Conservation (phyloP, 768 basidiomycete genomes). For the Panus rudis region DNA sequence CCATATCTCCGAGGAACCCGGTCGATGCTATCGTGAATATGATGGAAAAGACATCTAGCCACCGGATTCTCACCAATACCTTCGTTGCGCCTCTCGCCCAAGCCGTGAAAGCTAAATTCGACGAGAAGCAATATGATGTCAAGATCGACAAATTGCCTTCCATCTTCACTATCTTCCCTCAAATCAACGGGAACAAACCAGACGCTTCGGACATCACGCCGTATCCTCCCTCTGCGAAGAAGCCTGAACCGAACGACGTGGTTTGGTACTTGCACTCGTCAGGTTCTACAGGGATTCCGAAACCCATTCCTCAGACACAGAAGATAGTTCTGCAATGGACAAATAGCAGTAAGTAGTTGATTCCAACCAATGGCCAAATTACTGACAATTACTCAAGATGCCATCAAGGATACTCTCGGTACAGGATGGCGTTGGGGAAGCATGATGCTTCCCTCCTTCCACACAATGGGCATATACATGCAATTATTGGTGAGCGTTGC, state of each 20-base stretch:
- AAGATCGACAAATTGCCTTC: constrained; percentile 7
- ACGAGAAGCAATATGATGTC: constrained; percentile 1
- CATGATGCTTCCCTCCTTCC: constrained; percentile 13
- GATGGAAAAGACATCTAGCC: constrained; percentile 12
- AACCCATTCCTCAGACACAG: constrained; percentile 17
- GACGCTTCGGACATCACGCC: not conserved
- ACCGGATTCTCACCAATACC: constrained; percentile 8
- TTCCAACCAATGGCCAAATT: no score
- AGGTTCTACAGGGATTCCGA: constrained; percentile 20
- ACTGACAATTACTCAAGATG: not conserved
- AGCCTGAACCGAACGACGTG: constrained; percentile 2
- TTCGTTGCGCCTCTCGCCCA: not conserved
- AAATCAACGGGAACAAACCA: not conserved
- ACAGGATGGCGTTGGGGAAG: constrained; percentile 4
- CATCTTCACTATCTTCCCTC: constrained; percentile 11
- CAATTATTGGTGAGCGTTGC: constrained; percentile 9
- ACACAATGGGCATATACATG: constrained; percentile 8
- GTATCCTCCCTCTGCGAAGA: no score
- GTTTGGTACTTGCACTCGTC: constrained; percentile 15
- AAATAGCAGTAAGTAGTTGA: constrained; percentile 1
- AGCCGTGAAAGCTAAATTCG: constrained; percentile 3
- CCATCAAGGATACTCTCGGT: constrained; percentile 4
- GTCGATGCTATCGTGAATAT: constrained; percentile 12
- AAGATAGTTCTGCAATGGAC: constrained; percentile 12
- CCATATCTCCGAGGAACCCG: constrained; percentile 9